phyloP scores from a whole-genome alignment of 352 stramenopile species.

The Globisporangium alternatum region DNA sequence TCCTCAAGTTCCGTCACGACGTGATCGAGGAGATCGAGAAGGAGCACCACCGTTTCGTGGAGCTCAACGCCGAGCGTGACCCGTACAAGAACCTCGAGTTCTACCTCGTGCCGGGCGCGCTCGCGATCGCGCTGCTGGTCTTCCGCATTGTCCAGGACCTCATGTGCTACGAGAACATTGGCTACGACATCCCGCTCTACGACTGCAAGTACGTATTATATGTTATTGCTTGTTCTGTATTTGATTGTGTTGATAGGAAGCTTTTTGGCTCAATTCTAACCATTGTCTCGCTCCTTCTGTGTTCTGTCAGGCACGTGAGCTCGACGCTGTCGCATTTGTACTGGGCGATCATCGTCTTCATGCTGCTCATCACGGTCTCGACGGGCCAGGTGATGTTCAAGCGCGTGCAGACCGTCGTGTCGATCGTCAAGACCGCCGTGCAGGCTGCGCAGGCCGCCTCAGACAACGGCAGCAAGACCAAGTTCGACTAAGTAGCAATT shows the following conservation, averaged over 20 bases:
- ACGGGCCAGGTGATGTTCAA: constrained; percentile 87
- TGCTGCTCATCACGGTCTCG: constrained; percentile 80
- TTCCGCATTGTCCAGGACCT: constrained; percentile 86
- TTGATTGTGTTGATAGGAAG: too few species aligned
- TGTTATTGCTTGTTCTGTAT: too few species aligned
- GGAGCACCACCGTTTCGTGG: constrained; percentile 88
- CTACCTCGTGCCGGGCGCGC: constrained; percentile 90
- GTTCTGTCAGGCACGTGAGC: constrained; percentile 86
- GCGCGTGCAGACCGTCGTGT: constrained; percentile 71
- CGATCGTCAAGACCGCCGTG: constrained; percentile 64
- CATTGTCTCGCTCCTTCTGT: too few species aligned
- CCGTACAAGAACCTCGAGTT: constrained; percentile 93
- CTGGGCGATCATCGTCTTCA: constrained; percentile 87
- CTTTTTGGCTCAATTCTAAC: too few species aligned
- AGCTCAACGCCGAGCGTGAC: constrained; percentile 95
- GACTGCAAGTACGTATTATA: constrained; percentile 88
- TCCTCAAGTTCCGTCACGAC: constrained; percentile 83
- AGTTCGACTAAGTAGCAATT: constrained; percentile 55
- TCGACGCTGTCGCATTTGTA: constrained; percentile 82
- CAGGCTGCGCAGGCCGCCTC: constrained; percentile 49
- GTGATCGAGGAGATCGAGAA: constrained; percentile 89
- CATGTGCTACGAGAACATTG: constrained; percentile 82
- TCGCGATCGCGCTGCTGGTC: constrained; percentile 89
- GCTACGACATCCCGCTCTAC: constrained; percentile 85
- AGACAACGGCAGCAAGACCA: constrained; percentile 43